Base-by-base conservation (phyloP, 768 basidiomycete species). In the Pleurotus sapidus region DNA sequence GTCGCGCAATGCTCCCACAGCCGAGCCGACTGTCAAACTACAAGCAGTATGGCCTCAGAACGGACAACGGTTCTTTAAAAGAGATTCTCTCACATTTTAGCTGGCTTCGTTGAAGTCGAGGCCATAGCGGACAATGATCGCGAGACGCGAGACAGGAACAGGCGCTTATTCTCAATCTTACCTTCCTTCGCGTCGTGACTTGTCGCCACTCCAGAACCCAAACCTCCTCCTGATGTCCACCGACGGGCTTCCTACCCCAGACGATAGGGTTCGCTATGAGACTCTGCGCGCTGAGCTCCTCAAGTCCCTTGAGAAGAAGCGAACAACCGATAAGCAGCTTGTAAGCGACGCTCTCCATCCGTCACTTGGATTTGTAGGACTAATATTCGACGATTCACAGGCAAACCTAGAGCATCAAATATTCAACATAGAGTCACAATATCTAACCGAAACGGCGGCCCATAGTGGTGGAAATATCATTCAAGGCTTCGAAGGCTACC, bases 391-490 rank as follows among this genome's bases (percentile, higher is more conserved):
- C 27, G 34, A 20, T 30, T n/a, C 49, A 48, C 59, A 93, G 91
- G 89, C 89, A 18, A 81, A 87, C 63, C 77, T 89, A 57, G 92
- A 94, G 72, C 75, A 84, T 25, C 84, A 89, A 64, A 89, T 94
- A 62, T 89, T 89, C 72, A 86, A 83, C 59, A 77, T 90, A 24
- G 92, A 94, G 68, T 83, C 82, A 7, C 72, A 79, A 3, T 94
- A 93, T 69, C 75, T 94, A 37, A 82, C 84, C 5, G 92, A 94
- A 53, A 93, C 92, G 0, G 83, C 87, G 1, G 76, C 77, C 0
- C 86, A 88, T 59, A 86, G 84, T 63, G 90, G 91, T 15, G 92
- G 92, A 27, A 93, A 94, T 63, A 93, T 94, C 54, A 88, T 94
- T 38, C 88, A 88, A 63, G 92, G 92, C 3, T 93, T 93, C 61